Base-by-base conservation (phyloP, 2,329 filamentous ascomycete genomes). In the Ascochyta pisi region DNA sequence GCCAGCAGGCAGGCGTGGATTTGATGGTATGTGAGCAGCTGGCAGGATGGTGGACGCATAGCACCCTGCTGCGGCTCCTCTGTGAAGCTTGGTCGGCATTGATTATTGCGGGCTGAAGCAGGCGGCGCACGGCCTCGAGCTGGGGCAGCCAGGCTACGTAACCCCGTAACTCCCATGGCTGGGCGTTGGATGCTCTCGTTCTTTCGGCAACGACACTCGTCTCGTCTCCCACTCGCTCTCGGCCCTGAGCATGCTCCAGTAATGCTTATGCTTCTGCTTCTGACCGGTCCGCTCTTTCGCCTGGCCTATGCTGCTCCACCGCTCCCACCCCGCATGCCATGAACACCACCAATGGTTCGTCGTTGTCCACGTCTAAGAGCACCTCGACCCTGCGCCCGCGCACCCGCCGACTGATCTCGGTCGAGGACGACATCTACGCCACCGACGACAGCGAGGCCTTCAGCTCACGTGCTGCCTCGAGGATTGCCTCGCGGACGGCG, bases 371-470 rank as follows among this genome's bases (percentile, higher is more conserved):
- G 45, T 74, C 75, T 63, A 71, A 77, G 67, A 77, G 75, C 65
- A 76, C 69, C 71, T 77, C 76, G 54, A 77, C 78, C 29, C 68
- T 83, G 50, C 76, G 81, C 58, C 80, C 81, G 23, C 75, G 81
- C 37, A 77, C 74, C 34, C 73, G 77, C 35, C 75, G 79, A 55
- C 66, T 83, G 63, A 80, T 82, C 46, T 82, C 80, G 12, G 75
- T 82, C 23, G 78, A 79, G 63, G 79, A 81, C 54, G 75, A 77
- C 52, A 73, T 75, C 34, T 75, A 78, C 48, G 64, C 67, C 9
- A 60, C 58, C 19, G 66, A 73, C 27, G 69, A 68, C 35, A 74
- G 71, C 63, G 69, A 73, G 41, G 56, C 65, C 42, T 67, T 65
- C 44, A 72, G 76, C 24, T 78, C 78, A n/a, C 75, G 78, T 31